phyloP scores from a whole-genome alignment of 225 moss, liverwort and hornwort genomes.

The Bryoerythrophyllum caledonicum region DNA sequence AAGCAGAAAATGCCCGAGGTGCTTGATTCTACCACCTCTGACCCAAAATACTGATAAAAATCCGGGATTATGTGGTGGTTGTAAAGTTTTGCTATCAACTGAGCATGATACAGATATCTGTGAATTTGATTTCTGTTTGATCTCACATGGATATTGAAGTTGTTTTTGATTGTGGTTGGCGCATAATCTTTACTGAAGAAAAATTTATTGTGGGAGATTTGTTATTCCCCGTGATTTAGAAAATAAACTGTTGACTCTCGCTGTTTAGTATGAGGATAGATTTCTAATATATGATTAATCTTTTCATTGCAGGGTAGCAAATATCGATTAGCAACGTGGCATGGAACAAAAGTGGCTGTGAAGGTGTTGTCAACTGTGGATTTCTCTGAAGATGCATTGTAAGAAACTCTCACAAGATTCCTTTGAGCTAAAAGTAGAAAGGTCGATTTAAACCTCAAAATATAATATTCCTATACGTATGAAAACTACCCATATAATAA shows the following conservation, averaged over 20 bases:
- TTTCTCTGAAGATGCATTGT: constrained; percentile 51
- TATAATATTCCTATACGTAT: too few species aligned
- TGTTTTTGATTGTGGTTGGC: too few species aligned
- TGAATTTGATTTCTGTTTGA: too few species aligned
- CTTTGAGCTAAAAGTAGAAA: too few species aligned
- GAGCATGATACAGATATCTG: neutral
- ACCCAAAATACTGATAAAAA: neutral
- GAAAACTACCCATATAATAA: too few species aligned
- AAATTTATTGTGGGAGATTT: too few species aligned
- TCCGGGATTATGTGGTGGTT: constrained; percentile 9
- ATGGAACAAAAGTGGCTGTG: constrained; percentile 88
- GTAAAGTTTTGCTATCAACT: neutral
- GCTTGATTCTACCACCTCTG: neutral
- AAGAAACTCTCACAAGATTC: constrained; percentile 15
- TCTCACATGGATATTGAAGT: too few species aligned
- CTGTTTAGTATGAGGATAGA: too few species aligned
- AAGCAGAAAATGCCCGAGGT: constrained; percentile 50
- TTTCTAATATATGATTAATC: neutral
- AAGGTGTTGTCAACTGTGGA: constrained; percentile 72
- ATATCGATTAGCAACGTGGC: constrained; percentile 76
- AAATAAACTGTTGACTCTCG: too few species aligned
- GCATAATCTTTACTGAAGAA: too few species aligned
- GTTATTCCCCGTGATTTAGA: too few species aligned
- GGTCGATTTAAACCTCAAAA: too few species aligned
- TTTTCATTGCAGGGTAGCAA: constrained; percentile 51